A percentile compares a stretch with the other conserved stretches of the same genome.
phyloP scores from a whole-genome alignment of 768 basidiomycete species.

The Rhizopogon sp. region DNA sequence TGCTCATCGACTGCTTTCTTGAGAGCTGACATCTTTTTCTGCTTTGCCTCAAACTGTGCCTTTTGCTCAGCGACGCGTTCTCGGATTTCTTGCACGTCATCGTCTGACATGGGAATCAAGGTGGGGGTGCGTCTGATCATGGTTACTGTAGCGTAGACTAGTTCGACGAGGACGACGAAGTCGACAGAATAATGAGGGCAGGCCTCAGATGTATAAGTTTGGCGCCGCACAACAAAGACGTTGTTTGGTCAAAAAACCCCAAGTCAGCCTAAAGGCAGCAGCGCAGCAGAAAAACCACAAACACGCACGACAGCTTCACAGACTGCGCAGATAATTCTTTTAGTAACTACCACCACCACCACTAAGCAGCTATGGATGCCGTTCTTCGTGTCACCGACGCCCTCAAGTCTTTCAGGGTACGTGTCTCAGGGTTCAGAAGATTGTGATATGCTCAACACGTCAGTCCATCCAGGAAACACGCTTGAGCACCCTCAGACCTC shows the following conservation, averaged over 20 bases:
- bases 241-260: background rate
- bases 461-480: conserved; percentile 60
- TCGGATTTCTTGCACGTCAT: conserved; percentile 76
- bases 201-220: background rate
- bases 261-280: background rate
- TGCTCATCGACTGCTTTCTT: conserved; percentile 39
- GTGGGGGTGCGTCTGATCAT: conserved; percentile 81
- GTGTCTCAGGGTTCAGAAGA: conserved; percentile 16
- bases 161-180: too few species aligned
- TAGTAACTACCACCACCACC: background rate
- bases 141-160: background rate
- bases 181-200: background rate
- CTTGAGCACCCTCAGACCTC: conserved; percentile 68
- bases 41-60: conserved; percentile 33
- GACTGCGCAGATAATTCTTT: background rate
- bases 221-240: conserved; percentile 8
- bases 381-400: conserved; percentile 63
- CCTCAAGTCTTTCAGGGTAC: conserved; percentile 65
- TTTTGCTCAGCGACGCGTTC: conserved; percentile 51
- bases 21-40: conserved; percentile 39
- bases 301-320: too few species aligned
- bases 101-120: conserved; percentile 68
- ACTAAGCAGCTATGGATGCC: conserved; percentile 50
- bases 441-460: background rate
- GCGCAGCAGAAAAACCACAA: conserved; percentile 10